Evolutionary conservation across 192 early-diverging fungal genomes (phyloP).

Genomic region (Coemansia sp.): DNA sequence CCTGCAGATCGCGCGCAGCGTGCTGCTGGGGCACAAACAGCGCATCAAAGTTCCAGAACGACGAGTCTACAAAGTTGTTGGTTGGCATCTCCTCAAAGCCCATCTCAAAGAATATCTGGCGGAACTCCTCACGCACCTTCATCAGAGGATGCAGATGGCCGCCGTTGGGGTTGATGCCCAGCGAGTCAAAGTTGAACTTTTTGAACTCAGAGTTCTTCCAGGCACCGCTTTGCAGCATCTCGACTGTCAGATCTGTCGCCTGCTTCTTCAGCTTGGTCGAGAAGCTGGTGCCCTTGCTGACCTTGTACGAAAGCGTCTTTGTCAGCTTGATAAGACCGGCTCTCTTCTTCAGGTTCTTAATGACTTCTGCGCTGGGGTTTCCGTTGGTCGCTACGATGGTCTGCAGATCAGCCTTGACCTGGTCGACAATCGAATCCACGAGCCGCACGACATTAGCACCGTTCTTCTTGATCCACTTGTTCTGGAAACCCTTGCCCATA

Average conservation of each 20-base stretch:
- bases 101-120: slow-evolving; percentile 98
- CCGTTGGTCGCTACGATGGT: slow-evolving; percentile 66
- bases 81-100: slow-evolving; percentile 99
- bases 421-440: slow-evolving; percentile 81
- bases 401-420: slow-evolving; percentile 76
- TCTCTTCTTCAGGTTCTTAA: slow-evolving; percentile 74
- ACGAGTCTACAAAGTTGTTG: slow-evolving; percentile 93
- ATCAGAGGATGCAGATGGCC: slow-evolving; percentile 97
- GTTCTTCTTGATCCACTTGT: slow-evolving; percentile 96
- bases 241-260: slow-evolving; percentile 90
- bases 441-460: slow-evolving; percentile 71
- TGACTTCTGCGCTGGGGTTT: slow-evolving; percentile 63
- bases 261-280: slow-evolving; percentile 83
- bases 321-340: slow-evolving; percentile 71
- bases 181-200: slow-evolving; percentile 97
- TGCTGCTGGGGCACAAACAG: slow-evolving; percentile 99
- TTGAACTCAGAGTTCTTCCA: slow-evolving; percentile 97
- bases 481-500: slow-evolving; percentile 93
- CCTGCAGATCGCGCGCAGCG: slow-evolving; percentile 84
- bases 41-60: slow-evolving; percentile 99
- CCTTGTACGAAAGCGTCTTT: slow-evolving; percentile 78
- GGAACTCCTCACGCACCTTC: slow-evolving; percentile 99
- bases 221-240: slow-evolving; percentile 88
- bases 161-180: slow-evolving; percentile 75
- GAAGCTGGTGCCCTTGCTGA: slow-evolving; percentile 88